phyloP scores from a whole-genome alignment of 2,329 filamentous ascomycete species.

The Dothistroma pini region DNA sequence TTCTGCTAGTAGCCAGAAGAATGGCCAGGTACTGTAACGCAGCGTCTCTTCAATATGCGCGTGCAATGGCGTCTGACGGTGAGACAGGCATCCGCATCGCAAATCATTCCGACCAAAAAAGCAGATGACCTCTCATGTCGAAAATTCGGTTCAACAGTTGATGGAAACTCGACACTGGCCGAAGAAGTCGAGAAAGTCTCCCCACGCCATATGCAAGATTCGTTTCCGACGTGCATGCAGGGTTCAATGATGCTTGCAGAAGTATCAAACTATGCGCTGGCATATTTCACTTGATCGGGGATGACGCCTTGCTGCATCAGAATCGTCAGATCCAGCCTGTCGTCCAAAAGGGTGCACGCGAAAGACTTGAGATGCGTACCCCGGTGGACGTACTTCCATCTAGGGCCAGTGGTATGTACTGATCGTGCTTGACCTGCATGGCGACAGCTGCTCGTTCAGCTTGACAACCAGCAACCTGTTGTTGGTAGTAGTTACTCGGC shows the following conservation, averaged over 20 bases:
- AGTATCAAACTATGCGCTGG: neutral
- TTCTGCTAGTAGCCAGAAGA: neutral
- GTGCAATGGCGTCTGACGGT: neutral
- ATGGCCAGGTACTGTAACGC: neutral
- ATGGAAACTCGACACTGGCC: neutral
- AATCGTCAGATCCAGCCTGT: neutral
- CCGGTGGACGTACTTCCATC: neutral
- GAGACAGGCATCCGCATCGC: conserved; percentile 3
- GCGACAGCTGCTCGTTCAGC: neutral
- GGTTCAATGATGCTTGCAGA: neutral
- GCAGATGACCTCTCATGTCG: neutral
- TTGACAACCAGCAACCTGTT: neutral
- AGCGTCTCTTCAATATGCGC: neutral
- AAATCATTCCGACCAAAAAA: neutral
- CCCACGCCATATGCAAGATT: neutral
- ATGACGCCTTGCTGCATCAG: neutral
- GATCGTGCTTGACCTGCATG: neutral
- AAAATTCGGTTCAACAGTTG: too few relatives aligned
- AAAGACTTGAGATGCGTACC: neutral
- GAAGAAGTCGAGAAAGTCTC: neutral
- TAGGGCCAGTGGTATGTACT: neutral
- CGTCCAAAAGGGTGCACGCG: neutral
- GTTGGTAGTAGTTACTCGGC: neutral
- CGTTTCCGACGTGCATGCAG: neutral
- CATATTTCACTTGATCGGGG: neutral